Base-by-base conservation (phyloP, 495 filamentous ascomycete genomes). In the Chaetomium tenue region DNA sequence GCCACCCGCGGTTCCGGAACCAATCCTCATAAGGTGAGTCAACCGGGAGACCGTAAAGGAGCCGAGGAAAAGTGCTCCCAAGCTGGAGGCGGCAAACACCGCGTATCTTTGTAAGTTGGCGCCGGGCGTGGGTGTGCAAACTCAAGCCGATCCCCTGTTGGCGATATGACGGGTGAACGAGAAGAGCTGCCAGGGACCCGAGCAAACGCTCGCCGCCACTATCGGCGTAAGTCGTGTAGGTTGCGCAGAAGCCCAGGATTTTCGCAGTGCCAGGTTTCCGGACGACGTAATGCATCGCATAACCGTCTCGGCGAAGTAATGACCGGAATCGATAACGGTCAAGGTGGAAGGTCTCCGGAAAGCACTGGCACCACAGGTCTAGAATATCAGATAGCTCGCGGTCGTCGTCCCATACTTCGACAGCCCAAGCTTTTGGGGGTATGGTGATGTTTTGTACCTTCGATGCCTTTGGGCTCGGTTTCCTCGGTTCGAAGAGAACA, bases 251-350 rank as follows among this genome's bases (percentile, higher is more conserved):
- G 2, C 85, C 86, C 33, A 87, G 74, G 15, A 87, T 61, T 52
- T 80, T 78, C 25, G 74, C 71, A 16, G 73, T 81, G 54, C 71
- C 77, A 5, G 81, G 78, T 25, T 84, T 80, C 39, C 82, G 81
- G 52, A 87, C 84, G 58, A 88, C 77, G 65, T 86, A 87, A 68
- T 87, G 83, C 79, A 82, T 86, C 42, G 82, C 83, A 68, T 83
- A 86, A 8, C 86, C 85, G 64, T 83, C 83, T 30, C 84, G 80
- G 58, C 79, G 79, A n/a, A 88, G 79, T 26, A 87, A 71, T 50
- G 77, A 76, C 56, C 78, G 78, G 37, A 88, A 75, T 22, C 77
- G 77, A 56, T 76, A 73, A 25, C 67, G 71, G 52, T 72, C 70
- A 3, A 84, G 71, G 47, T 75, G 74, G 65, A 84, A 84, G n/a